Base-by-base conservation (phyloP, 148 eudicot species). In the Hydrangea macrophylla region DNA sequence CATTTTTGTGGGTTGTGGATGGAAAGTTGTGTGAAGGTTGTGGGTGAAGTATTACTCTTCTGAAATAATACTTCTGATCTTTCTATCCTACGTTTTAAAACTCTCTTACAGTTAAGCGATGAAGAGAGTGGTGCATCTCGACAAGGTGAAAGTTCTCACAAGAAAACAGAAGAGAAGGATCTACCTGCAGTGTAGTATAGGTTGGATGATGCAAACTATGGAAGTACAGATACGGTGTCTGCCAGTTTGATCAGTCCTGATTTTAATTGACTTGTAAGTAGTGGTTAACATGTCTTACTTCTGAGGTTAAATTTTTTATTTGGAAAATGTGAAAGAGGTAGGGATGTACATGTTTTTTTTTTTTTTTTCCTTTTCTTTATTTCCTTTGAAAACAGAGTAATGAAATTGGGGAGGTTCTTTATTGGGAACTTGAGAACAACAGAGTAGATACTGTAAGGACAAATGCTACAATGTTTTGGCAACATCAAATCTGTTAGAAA, bases 201-300 rank as follows among this genome's bases (percentile, higher is more conserved):
- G 50, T n/a, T 50, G n/a, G n/a, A 65, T 6, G 23, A 31, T 48
- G 1, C 28, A 50, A 13, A 20, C 48, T 22, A 20, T 31, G 58
- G 33, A 12, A 50, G 26, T n/a, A 9, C 9, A 10, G 33, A 13
- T 2, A 22, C 15, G 15, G 60, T 28, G n/a, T 33, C 15, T n/a
- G n/a, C n/a, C 11, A 11, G 17, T 3, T 12, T 48, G 2, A 11
- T 12, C 60, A 57, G 32, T 30, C 20, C 22, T 57, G 3, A 39
- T 32, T 32, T 7, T 30, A 26, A 44, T 64, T 44, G 51, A 61
- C 56, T 44, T 44, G 55, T 48, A 64, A 64, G 68, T 45, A 45
- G 17, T 44, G 55, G 50, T 37, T 64, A 64, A 64, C 64, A 60
- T 45, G 68, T 44, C 36, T 30, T 2, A 17, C 20, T 13, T 44